Base-by-base conservation (phyloP, 768 basidiomycete genomes). In the Lactifluus subvellereus region DNA sequence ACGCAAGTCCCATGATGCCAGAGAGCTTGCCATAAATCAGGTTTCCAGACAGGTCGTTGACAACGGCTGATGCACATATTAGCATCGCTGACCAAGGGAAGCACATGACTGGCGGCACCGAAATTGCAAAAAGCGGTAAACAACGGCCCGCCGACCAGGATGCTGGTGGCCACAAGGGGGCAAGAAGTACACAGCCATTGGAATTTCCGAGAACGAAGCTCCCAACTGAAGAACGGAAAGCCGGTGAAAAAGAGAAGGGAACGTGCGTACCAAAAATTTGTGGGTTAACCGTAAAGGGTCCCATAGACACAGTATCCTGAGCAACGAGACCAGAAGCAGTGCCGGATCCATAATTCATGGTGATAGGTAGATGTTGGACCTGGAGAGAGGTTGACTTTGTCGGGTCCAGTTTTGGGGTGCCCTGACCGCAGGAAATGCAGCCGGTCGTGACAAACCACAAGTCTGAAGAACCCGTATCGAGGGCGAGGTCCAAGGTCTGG, bases 401-500 rank as follows among this genome's bases (percentile, higher is more conserved):
- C 0, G 77, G 37, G 58, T 82, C 71, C 68, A 82, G 88, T 42
- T 77, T 37, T 0, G 84, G 82, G 0, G 80, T 76, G 20, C 58
- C 58, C 0, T 59, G 3, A 14, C 66, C 60, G 66, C 87, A 90
- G 58, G 63, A 66, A 14, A 5, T 22, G 69, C 83, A 93, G 67
- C 69, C 53, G 0, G 74, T 71, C 14, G 79, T 78, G 0, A 87
- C 85, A 6, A 99, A 80, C 96, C 94, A 99, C 4, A 98, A 77
- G 74, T 98, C 96, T 22, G 85, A 85, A 0, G 89, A 92, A 14
- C 94, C 94, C 0, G 96, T 98, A 73, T 98, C 96, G 37, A 98
- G 82, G 58, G 96, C 84, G 59, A 97, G 78, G 58, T 85, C 78
- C 71, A 97, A 88, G 3, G 75, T 47, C 72, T 94, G 91, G 0